Percentiles rank a stretch among this genome's conserved stretches.
phyloP scores from a whole-genome alignment of 257 asterid genomes.

The Linaria vulgaris region DNA sequence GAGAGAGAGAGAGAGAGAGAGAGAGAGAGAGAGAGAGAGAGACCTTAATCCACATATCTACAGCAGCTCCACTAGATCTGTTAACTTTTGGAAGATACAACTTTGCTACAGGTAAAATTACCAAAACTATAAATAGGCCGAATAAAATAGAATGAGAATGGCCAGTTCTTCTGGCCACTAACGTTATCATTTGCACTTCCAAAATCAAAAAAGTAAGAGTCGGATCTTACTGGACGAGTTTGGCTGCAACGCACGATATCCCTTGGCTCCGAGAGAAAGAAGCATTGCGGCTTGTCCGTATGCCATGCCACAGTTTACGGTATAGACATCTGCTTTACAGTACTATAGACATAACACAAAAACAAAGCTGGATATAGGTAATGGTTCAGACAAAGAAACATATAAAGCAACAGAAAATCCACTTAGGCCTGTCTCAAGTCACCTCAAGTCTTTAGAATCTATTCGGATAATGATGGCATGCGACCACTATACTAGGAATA shows the following conservation, averaged over 20 bases:
- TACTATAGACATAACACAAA: constrained; percentile 33
- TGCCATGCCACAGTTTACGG: constrained; percentile 83
- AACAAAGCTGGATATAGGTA: constrained; percentile 16
- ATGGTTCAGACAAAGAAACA: constrained; percentile 10
- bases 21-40: constrained; percentile 35
- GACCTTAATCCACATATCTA: constrained; percentile 97
- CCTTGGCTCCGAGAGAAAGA: constrained; percentile 76
- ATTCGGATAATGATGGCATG: not conserved
- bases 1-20: constrained; percentile 8
- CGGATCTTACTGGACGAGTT: constrained; percentile 68
- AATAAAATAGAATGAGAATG: not conserved
- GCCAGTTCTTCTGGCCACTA: not conserved
- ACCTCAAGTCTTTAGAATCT: not conserved
- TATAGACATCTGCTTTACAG: constrained; percentile 76
- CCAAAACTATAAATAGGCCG: not conserved
- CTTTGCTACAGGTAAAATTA: constrained; percentile 61
- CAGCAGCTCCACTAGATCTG: constrained; percentile 74
- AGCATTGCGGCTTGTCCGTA: constrained; percentile 98
- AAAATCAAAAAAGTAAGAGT: constrained; percentile 2
- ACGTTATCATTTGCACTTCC: constrained; percentile 10
- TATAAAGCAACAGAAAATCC: not conserved
- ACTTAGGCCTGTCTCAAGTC: not conserved
- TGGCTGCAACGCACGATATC: constrained; percentile 77
- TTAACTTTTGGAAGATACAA: constrained; percentile 78
- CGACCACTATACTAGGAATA: not conserved